A percentile compares a stretch with the other conserved stretches of the same genome.
phyloP scores from a whole-genome alignment of 2,329 filamentous ascomycete genomes.

The Ilyonectria destructans region DNA sequence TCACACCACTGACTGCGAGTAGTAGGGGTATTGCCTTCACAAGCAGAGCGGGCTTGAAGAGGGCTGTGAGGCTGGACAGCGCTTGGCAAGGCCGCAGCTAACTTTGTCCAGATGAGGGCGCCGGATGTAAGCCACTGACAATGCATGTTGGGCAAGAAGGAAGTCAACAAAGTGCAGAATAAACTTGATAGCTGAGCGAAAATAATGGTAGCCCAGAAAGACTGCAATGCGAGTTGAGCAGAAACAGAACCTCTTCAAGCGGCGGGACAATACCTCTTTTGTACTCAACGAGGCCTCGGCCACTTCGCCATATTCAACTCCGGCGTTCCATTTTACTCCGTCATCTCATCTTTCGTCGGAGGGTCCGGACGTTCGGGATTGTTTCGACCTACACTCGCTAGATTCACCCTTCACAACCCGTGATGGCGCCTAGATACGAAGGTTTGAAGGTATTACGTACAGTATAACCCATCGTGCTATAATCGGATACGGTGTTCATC shows the following conservation, averaged over 20 bases:
- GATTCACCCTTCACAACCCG: not conserved
- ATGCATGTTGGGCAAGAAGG: not conserved
- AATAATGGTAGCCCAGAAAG: not conserved
- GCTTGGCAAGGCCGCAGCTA: conserved; percentile 11
- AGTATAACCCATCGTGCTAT: not conserved
- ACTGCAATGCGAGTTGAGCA: not conserved
- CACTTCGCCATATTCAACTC: not conserved
- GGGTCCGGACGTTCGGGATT: too few species aligned
- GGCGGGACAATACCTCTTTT: not conserved
- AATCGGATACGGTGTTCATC: not conserved
- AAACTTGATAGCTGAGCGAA: not conserved
- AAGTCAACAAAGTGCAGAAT: not conserved
- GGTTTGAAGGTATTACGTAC: not conserved
- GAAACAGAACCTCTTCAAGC: not conserved
- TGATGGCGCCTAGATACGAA: not conserved
- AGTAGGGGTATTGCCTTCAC: conserved; percentile 51
- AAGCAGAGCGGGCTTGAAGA: conserved; percentile 28
- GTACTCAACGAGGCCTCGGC: not conserved
- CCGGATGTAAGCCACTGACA: not conserved
- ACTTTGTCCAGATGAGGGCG: not conserved
- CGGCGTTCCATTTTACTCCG: not conserved
- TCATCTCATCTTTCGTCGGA: not conserved
- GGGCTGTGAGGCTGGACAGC: not conserved
- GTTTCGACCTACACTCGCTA: not conserved
- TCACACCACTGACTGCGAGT: conserved; percentile 63